Base-by-base conservation (phyloP, 768 basidiomycete species). In the Boletus reticuloceps region DNA sequence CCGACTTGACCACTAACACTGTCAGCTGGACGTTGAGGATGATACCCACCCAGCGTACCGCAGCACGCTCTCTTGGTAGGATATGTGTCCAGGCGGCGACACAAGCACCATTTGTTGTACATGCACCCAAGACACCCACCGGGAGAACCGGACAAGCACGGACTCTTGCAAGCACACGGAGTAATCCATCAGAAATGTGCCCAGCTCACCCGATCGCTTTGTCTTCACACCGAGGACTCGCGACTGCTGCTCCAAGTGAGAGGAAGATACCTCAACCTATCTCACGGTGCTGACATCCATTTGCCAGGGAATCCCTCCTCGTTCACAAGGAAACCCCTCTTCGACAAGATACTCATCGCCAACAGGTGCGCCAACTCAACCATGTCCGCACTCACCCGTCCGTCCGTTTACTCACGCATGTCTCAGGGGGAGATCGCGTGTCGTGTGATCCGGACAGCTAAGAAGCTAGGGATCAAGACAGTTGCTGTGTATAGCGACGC, bases 361-460 rank as follows among this genome's bases (percentile, higher is more conserved):
- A 97, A 97, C 66, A 77, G 94, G 94, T 75, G 47, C 37, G 47
- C 25, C 14, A 8, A 9, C 6, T 16, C 13, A 37, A 7, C 7
- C 14, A 16, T 2, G 36, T 17, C 16, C 36, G 16, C 36, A 17
- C 9, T 10, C 10, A 1, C 25, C n/a, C 7, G 13, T 27, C 12
- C 25, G 32, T 12, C 39, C 12, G 13, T 42, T 27, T 36, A 25
- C 31, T 53, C 20, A 36, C 38, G 45, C 51, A 2, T 29, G 4
- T 44, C 36, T 14, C 58, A 96, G 94, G 70, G 94, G 94, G 94
- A 98, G 72, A 98, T 98, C 59, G 94, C 94, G 6, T 97, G 95
- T 70, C 86, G 94, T 19, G 91, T 98, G 42, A 96, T 96, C 52
- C 86, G 90, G 25, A 96, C 94, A 0, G 91, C 92, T 3, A 84